A percentile compares a stretch with the other conserved stretches of the same genome.
Conservation (phyloP, 257 asterid species). For the Solanum dulcamara region DNA sequence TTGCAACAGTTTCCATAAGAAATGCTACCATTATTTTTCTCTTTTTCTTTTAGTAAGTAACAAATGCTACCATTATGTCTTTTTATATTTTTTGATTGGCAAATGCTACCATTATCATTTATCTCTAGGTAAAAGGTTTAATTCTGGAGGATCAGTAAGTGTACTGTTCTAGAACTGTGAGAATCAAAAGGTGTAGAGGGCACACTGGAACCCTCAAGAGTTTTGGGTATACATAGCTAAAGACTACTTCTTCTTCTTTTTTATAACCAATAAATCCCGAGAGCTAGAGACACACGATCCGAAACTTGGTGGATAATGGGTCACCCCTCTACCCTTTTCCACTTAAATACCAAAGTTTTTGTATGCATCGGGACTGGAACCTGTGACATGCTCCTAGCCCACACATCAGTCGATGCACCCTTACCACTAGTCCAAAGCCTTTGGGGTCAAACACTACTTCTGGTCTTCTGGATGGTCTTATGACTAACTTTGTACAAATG, state of each 20-base stretch:
- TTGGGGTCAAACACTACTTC: neutral
- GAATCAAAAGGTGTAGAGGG: neutral
- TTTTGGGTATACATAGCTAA: neutral
- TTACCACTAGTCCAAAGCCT: neutral
- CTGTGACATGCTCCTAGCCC: neutral
- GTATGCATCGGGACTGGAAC: neutral
- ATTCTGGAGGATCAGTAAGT: no score
- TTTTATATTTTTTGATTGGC: no score
- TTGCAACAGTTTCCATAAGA: neutral
- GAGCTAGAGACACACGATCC: neutral
- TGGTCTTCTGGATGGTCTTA: neutral
- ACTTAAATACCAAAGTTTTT: neutral
- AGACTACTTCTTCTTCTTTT: neutral
- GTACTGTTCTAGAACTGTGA: neutral
- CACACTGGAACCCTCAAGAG: neutral
- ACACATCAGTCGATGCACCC: neutral
- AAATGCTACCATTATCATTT: no score
- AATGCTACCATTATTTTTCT: neutral
- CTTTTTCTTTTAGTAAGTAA: no score
- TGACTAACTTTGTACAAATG: neutral
- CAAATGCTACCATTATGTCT: no score
- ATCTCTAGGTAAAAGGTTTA: no score
- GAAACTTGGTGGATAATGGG: neutral
- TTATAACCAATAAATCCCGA: neutral
- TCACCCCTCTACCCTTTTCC: neutral